These are phyloP conservation scores for Solanum paucissectum DNA, from an alignment of 257 asterid species.

Conservation along the genomic window DNA sequence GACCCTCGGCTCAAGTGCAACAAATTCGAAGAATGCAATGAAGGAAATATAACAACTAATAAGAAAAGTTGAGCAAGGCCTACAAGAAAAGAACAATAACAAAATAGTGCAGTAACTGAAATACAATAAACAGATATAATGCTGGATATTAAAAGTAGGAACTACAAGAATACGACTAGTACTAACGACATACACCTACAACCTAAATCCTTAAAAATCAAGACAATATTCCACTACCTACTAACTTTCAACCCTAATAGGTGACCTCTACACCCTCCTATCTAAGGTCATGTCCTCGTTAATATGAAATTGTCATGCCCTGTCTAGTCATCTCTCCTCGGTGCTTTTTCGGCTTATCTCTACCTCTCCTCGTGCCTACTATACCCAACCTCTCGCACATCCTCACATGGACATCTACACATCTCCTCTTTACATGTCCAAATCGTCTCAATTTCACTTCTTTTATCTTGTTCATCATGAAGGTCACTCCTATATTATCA, in stretches of 20 bases:
- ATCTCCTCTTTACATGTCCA: not conserved
- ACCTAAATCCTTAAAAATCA: not conserved
- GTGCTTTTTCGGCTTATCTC: too few relatives aligned
- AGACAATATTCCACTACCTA: not conserved
- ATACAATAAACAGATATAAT: not conserved
- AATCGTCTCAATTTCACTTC: not conserved
- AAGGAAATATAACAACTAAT: not conserved
- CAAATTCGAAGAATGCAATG: not conserved
- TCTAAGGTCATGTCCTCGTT: too few relatives aligned
- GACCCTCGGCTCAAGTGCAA: not conserved
- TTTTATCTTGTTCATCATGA: not conserved
- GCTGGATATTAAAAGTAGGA: not conserved
- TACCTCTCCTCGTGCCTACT: not conserved
- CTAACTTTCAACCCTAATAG: not conserved
- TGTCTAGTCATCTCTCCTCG: not conserved
- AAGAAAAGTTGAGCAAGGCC: not conserved
- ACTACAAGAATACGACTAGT: not conserved
- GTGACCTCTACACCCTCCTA: too few relatives aligned
- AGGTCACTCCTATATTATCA: not conserved
- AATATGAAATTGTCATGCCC: not conserved
- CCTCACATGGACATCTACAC: not conserved
- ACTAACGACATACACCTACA: not conserved
- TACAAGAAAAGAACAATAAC: too few relatives aligned
- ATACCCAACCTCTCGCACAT: not conserved
- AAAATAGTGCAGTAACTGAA: not conserved